Conservation (phyloP, 139 green algal species). For the Tetradesmus lagerheimii region DNA sequence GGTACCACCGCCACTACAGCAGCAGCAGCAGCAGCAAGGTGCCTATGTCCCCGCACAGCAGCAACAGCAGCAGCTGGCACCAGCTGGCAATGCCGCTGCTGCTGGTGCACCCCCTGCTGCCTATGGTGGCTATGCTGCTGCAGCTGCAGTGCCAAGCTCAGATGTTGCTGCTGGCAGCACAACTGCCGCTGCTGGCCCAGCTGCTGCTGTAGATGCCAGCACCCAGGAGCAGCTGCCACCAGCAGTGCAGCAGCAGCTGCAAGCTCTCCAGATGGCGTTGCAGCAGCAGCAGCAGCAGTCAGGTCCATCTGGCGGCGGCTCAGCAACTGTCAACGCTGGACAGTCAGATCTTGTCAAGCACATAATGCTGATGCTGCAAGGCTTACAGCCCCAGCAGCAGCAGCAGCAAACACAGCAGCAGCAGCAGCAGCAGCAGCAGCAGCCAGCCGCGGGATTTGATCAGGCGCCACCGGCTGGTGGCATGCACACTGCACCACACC, state of each 20-base stretch:
- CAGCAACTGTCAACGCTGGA: neutral
- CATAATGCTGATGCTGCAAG: neutral
- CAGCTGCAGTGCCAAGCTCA: neutral
- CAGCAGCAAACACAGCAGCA: neutral
- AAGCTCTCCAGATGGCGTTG: neutral
- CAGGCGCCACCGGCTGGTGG: neutral
- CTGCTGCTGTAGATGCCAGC: neutral
- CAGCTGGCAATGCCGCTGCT: neutral
- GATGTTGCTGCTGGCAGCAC: too few species aligned
- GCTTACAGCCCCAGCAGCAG: neutral
- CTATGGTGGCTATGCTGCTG: too few species aligned
- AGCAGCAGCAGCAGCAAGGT: neutral
- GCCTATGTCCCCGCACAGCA: neutral
- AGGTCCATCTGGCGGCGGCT: neutral
- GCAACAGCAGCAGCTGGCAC: neutral
- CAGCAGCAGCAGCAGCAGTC: neutral
- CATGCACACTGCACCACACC: neutral
- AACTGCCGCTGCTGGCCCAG: neutral
- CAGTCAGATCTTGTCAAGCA: neutral
- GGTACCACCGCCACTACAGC: too few species aligned
- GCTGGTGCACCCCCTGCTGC: too few species aligned
- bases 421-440: neutral
- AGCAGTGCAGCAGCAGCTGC: neutral
- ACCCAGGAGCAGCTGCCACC: neutral
- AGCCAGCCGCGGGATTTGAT: neutral